phyloP scores from a whole-genome alignment of 2,329 filamentous ascomycete genomes.

The Cladophialophora yegresii region DNA sequence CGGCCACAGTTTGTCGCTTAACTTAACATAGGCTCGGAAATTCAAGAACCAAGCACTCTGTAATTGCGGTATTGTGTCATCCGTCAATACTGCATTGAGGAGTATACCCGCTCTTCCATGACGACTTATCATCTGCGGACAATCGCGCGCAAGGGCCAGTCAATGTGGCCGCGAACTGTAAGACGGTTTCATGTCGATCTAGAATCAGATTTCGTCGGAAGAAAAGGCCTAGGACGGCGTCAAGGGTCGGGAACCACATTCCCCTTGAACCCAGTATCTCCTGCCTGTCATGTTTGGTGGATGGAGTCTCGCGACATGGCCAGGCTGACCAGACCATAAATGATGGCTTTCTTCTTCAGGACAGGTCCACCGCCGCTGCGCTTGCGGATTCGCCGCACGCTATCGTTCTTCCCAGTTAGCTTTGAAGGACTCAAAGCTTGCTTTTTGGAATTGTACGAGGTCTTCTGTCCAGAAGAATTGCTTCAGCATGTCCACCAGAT shows the following conservation, averaged over 20 bases:
- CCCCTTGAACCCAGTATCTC: background rate
- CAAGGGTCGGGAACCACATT: background rate
- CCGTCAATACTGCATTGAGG: background rate
- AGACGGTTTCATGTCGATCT: background rate
- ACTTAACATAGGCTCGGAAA: background rate
- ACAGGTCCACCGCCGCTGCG: background rate
- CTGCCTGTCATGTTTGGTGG: background rate
- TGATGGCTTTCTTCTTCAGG: background rate
- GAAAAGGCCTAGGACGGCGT: background rate
- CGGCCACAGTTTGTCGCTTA: background rate
- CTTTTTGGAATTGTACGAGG: background rate
- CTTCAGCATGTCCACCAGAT: conserved; percentile 1
- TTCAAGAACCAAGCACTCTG: background rate
- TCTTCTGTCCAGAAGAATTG: conserved; percentile 6
- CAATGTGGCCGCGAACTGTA: background rate
- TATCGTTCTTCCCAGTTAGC: background rate
- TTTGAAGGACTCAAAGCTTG: conserved; percentile 3
- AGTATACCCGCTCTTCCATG: background rate
- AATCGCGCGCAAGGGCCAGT: background rate
- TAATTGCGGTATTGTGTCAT: background rate
- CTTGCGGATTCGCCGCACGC: background rate
- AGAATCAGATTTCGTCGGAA: background rate
- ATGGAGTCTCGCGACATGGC: background rate
- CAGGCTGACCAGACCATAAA: background rate
- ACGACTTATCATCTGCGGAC: background rate